phyloP scores from a whole-genome alignment of 2,329 filamentous ascomycete genomes.

The Conoideocrella luteorostrata region DNA sequence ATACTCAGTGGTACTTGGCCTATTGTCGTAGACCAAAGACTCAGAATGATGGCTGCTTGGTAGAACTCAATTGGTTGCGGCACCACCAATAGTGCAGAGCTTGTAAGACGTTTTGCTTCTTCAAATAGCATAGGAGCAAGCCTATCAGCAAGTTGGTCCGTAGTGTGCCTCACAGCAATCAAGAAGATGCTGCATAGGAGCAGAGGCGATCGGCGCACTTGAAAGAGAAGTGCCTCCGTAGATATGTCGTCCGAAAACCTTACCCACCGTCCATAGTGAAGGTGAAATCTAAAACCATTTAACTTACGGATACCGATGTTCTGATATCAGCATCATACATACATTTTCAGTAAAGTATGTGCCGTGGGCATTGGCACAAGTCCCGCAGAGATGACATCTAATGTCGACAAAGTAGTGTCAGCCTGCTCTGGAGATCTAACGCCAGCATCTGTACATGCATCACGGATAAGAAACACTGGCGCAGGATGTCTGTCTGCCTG shows the following conservation, averaged over 20 bases:
- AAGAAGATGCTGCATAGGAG: constrained; percentile 19
- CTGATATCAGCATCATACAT: not conserved
- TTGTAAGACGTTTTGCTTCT: constrained; percentile 17
- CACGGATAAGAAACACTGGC: constrained; percentile 20
- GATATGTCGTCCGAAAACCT: constrained; percentile 15
- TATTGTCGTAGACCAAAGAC: constrained; percentile 22
- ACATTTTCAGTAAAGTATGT: constrained; percentile 16
- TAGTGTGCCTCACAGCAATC: constrained; percentile 20
- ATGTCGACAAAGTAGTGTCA: not conserved
- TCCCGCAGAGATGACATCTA: constrained; percentile 17
- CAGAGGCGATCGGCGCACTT: constrained; percentile 13
- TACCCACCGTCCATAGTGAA: constrained; percentile 22
- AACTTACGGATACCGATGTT: not conserved
- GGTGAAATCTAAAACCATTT: constrained; percentile 15
- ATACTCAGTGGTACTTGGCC: constrained; percentile 20
- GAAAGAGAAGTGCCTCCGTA: constrained; percentile 8
- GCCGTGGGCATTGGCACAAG: constrained; percentile 14
- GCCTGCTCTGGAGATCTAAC: constrained; percentile 14
- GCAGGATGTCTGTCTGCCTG: constrained; percentile 10
- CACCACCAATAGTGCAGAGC: constrained; percentile 10
- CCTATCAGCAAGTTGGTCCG: constrained; percentile 15
- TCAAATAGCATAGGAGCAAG: constrained; percentile 17
- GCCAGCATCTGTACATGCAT: constrained; percentile 19
- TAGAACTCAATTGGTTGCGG: constrained; percentile 18
- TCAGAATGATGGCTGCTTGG: constrained; percentile 18